Conservation (phyloP, 768 basidiomycete species). For the Suillus discolor region DNA sequence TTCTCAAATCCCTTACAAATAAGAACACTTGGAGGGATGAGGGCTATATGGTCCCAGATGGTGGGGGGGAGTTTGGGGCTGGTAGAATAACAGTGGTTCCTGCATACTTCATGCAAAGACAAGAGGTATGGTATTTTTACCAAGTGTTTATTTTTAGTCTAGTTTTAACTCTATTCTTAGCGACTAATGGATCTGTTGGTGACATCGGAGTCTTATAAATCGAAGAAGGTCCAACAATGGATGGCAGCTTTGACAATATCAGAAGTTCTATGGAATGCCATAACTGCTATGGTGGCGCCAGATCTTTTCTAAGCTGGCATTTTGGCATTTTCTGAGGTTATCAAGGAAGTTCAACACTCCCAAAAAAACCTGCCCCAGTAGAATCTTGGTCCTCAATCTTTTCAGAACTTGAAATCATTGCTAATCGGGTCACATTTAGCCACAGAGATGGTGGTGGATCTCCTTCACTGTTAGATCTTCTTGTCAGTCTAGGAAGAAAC, state of each 20-base stretch:
- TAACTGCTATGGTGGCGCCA: background rate
- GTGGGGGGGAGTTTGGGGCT: background rate
- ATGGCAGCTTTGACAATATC: background rate
- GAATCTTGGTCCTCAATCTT: slow-evolving; percentile 8
- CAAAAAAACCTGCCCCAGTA: background rate
- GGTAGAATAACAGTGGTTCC: background rate
- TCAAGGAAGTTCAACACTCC: background rate
- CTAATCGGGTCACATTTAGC: slow-evolving; percentile 2
- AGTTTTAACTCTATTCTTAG: background rate
- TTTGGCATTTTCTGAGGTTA: background rate
- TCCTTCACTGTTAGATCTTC: background rate
- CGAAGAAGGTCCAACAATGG: background rate
- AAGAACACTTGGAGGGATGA: background rate
- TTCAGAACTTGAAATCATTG: slow-evolving; percentile 5
- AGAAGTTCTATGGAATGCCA: background rate
- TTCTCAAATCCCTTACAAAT: background rate
- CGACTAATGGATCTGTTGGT: background rate
- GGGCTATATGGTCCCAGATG: background rate
- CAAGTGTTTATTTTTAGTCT: background rate
- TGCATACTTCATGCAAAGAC: background rate
- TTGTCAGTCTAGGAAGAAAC: background rate
- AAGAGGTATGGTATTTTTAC: background rate
- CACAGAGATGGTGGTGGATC: slow-evolving; percentile 1
- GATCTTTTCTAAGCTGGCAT: background rate
- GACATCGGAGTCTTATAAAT: background rate